A percentile compares a stretch with the other conserved stretches of the same genome.
Evolutionary conservation across 2,329 filamentous ascomycete genomes (phyloP).

Genomic region (Rhynchosporium agropyri): DNA sequence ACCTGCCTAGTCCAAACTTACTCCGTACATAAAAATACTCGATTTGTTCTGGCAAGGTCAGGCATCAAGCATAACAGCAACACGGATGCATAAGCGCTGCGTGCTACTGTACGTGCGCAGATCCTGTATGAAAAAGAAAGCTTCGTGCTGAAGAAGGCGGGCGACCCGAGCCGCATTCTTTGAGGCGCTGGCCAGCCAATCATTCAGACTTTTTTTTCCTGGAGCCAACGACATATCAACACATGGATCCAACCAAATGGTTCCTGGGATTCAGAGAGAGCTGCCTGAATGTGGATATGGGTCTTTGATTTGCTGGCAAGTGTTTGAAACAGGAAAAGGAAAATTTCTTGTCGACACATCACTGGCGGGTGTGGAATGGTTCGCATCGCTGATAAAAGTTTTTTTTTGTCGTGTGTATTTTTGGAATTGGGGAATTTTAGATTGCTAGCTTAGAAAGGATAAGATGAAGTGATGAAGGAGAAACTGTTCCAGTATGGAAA

Average conservation of each 20-base stretch:
- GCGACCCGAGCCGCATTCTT: constrained; percentile 6
- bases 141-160: constrained; percentile 1
- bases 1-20: not conserved
- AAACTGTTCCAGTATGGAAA: too few relatives aligned
- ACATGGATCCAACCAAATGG: not conserved
- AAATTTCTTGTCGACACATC: not conserved
- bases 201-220: constrained; percentile 10
- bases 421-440: constrained; percentile 6
- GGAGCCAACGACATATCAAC: not conserved
- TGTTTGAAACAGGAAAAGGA: constrained; percentile 3
- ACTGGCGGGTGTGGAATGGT: not conserved
- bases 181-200: constrained; percentile 19
- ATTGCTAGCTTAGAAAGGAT: not conserved
- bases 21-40: not conserved
- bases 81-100: not conserved
- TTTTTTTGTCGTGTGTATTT: not conserved
- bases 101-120: not conserved
- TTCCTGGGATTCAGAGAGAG: not conserved
- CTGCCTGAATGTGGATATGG: not conserved
- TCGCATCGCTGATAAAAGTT: not conserved
- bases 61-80: not conserved
- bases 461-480: too few relatives aligned
- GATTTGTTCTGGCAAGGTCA: not conserved
- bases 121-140: not conserved
- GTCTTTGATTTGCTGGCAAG: not conserved